Conservation (phyloP, 164 flowering plant genomes). For the Sextonia rubra region DNA sequence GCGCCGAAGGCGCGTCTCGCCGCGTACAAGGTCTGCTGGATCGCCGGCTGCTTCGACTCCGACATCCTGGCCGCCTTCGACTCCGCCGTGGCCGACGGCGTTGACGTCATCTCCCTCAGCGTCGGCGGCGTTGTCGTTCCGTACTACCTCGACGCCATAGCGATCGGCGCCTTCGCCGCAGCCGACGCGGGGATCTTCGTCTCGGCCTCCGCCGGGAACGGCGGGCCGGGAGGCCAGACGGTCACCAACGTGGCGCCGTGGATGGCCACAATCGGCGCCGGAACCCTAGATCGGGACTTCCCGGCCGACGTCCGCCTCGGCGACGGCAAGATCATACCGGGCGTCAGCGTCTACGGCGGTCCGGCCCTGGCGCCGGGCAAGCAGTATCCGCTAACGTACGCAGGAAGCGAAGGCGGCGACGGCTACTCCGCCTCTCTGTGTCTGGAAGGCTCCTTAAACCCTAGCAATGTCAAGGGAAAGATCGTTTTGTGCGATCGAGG, state of each 20-base stretch:
- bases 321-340: slow-evolving; percentile 51
- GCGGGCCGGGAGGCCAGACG: slow-evolving; percentile 82
- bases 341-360: slow-evolving; percentile 76
- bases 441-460: slow-evolving; percentile 73
- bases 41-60: slow-evolving; percentile 79
- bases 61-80: slow-evolving; percentile 93
- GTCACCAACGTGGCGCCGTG: slow-evolving; percentile 94
- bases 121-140: slow-evolving; percentile 94
- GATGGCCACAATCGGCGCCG: slow-evolving; percentile 94
- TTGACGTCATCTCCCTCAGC: slow-evolving; percentile 72
- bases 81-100: slow-evolving; percentile 82
- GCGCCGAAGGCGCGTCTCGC: slow-evolving; percentile 95
- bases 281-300: slow-evolving; percentile 75
- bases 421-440: slow-evolving; percentile 85
- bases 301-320: slow-evolving; percentile 84
- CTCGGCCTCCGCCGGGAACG: slow-evolving; percentile 91
- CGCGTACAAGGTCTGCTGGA: slow-evolving; percentile 91
- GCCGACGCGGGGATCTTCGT: slow-evolving; percentile 69
- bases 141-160: slow-evolving; percentile 75
- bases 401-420: slow-evolving; percentile 65
- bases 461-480: slow-evolving; percentile 60
- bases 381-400: slow-evolving; percentile 66
- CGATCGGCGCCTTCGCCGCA: slow-evolving; percentile 79
- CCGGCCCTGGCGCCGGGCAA: slow-evolving; percentile 45
- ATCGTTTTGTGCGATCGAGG: slow-evolving; percentile 93